Evolutionary conservation across 371 early-diverging fungal genomes (phyloP).

Genomic region (Mortierella sp.): DNA sequence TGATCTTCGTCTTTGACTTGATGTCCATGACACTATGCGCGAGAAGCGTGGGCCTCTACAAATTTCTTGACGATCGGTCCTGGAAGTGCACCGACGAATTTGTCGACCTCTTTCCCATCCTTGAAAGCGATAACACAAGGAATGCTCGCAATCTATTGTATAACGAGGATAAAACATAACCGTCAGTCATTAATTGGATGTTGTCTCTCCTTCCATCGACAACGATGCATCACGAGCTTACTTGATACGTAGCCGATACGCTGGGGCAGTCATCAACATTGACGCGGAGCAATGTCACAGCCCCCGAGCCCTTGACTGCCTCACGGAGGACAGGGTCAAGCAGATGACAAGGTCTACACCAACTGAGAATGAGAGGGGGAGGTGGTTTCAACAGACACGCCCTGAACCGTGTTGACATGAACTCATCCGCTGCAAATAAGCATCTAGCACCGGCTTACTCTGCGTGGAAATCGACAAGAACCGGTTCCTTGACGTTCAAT

Average conservation of each 20-base stretch:
- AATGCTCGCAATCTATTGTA: slow-evolving; percentile 40
- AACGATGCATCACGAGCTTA: not conserved
- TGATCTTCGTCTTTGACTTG: too few species aligned
- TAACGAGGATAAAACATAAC: too few species aligned
- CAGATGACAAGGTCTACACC: slow-evolving; percentile 48
- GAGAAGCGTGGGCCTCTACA: slow-evolving; percentile 29
- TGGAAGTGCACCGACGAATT: slow-evolving; percentile 40
- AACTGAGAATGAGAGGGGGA: slow-evolving; percentile 12
- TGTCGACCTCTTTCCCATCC: slow-evolving; percentile 28
- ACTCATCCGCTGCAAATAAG: too few species aligned
- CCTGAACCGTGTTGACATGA: too few species aligned
- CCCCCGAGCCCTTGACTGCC: slow-evolving; percentile 25
- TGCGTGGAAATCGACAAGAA: slow-evolving; percentile 51
- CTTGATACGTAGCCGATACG: slow-evolving; percentile 21
- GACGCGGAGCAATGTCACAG: slow-evolving; percentile 40
- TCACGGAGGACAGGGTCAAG: slow-evolving; percentile 42
- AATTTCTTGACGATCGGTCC: slow-evolving; percentile 20
- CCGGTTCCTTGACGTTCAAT: slow-evolving; percentile 29
- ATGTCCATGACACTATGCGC: too few species aligned
- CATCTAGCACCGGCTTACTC: slow-evolving; percentile 12
- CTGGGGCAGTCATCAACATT: slow-evolving; percentile 44
- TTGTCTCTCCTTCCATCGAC: not conserved
- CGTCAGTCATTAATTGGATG: not conserved
- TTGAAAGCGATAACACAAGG: slow-evolving; percentile 43
- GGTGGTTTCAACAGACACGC: not conserved